Evolutionary conservation across 306 rosid species (phyloP).

Genomic region (Albizia julibrissin): DNA sequence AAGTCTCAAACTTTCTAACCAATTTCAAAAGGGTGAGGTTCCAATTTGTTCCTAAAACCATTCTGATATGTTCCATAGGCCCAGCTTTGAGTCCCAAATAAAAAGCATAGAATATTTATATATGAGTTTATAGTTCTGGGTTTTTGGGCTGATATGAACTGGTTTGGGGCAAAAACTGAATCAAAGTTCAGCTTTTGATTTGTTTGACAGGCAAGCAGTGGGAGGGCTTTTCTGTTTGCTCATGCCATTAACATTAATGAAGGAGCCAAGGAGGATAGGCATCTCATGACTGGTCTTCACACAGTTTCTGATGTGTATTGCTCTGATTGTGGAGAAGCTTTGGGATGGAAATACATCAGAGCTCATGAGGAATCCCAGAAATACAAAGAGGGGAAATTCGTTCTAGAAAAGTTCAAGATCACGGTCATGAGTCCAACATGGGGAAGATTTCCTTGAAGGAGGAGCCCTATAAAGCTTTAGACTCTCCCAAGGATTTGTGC

Average conservation of each 20-base stretch:
- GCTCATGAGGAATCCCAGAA: conserved; percentile 65
- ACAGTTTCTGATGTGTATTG: conserved; percentile 61
- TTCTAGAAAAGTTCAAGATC: conserved; percentile 71
- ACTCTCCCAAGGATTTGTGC: no score
- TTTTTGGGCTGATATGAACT: neutral
- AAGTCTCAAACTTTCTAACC: conserved; percentile 18
- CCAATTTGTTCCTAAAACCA: neutral
- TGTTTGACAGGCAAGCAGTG: conserved; percentile 48
- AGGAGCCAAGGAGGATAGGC: conserved; percentile 54
- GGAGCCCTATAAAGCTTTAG: no score
- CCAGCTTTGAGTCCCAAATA: neutral
- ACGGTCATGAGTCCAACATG: neutral
- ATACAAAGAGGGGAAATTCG: conserved; percentile 71
- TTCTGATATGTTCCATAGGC: neutral
- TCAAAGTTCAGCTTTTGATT: neutral
- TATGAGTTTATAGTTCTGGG: neutral
- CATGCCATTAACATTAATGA: conserved; percentile 55
- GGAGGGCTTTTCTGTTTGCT: conserved; percentile 76
- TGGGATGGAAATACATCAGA: conserved; percentile 71
- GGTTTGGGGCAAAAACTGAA: conserved; percentile 7
- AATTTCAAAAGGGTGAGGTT: neutral
- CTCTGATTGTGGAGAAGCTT: conserved; percentile 56
- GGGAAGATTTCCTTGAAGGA: no score
- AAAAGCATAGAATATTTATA: neutral
- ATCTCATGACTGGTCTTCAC: conserved; percentile 64